Conservation (phyloP, 371 early-diverging fungal genomes). For the Dichotomocladium elegans region DNA sequence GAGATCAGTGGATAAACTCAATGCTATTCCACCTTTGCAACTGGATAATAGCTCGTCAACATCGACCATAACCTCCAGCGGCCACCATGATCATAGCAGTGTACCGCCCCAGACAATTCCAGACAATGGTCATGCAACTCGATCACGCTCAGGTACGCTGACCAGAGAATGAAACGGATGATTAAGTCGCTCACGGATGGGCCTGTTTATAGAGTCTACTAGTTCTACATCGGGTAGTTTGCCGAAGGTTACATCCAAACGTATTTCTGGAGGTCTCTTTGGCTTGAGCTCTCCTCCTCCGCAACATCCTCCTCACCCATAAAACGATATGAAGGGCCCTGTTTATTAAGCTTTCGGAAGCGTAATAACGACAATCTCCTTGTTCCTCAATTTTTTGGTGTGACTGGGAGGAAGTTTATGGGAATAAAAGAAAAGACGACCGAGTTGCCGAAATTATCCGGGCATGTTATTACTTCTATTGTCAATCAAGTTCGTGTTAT, state of each 20-base stretch:
- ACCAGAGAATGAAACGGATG: background rate
- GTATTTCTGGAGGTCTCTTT: conserved; percentile 38
- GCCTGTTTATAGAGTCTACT: conserved; percentile 24
- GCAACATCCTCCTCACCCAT: conserved; percentile 32
- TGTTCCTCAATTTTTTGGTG: too few relatives aligned
- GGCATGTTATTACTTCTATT: too few relatives aligned
- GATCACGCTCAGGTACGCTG: conserved; percentile 17
- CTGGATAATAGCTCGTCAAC: conserved; percentile 25
- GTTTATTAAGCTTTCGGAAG: too few relatives aligned
- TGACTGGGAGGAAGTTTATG: too few relatives aligned
- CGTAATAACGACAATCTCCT: too few relatives aligned
- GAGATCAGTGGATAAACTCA: conserved; percentile 36
- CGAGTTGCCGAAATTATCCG: too few relatives aligned
- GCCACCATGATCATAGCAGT: conserved; percentile 5
- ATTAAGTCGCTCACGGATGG: background rate
- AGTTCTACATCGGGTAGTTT: conserved; percentile 26
- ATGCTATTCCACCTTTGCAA: conserved; percentile 40
- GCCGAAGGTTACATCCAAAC: conserved; percentile 23
- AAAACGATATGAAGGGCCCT: too few relatives aligned
- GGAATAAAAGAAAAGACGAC: too few relatives aligned
- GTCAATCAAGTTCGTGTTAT: too few relatives aligned
- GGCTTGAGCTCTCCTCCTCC: conserved; percentile 35
- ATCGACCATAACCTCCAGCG: conserved; percentile 6
- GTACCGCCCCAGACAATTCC: conserved; percentile 21
- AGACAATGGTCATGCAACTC: conserved; percentile 5